Evolutionary conservation across 75 land plant genomes (phyloP), one percentile per base, ranked within the genome.

Genomic region (Isoetes taiwanensis): DNA sequence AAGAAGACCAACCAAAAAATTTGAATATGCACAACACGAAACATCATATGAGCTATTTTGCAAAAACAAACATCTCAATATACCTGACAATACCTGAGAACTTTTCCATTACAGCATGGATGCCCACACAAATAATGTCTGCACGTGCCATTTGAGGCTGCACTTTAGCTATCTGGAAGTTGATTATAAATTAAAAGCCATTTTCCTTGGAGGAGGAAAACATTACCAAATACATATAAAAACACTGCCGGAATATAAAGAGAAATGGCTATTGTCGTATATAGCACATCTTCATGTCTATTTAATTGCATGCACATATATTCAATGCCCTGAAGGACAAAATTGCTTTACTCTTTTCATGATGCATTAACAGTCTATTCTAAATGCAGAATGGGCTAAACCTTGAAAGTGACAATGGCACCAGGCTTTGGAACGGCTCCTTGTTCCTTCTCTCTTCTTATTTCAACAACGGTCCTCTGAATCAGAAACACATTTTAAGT

Each of bases 341-440:
- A 30, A 31, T 34, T 60, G 21, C n/a, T 29, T 21, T 5, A 58
- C n/a, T 14, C 11, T 29, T 28, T 24, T n/a, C 41, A 27, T 20
- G 16, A 25, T n/a, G n/a, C n/a, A n/a, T n/a, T n/a, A n/a, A n/a
- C n/a, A n/a, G n/a, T n/a, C n/a, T n/a, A n/a, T n/a, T n/a, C n/a
- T n/a, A n/a, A n/a, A n/a, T n/a, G n/a, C n/a, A n/a, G 9, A 25
- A 43, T 28, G 34, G 46, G 67, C 33, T 70, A 56, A 74, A 93
- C 98, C 57, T 88, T 79, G 26, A 80, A 83, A 64, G 87, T 77
- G 41, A 94, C 82, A 32, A 71, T 58, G 1, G 77, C 72, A 25
- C 99, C 99, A 28, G 96, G 79, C 54, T 80, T 79, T 24, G 99
- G 99, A 30, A 94, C 86, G 10, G 84, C 76, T 34, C 89, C 96